Conservation (phyloP, 371 early-diverging fungal genomes). For the Saksenaea vasiformis region DNA sequence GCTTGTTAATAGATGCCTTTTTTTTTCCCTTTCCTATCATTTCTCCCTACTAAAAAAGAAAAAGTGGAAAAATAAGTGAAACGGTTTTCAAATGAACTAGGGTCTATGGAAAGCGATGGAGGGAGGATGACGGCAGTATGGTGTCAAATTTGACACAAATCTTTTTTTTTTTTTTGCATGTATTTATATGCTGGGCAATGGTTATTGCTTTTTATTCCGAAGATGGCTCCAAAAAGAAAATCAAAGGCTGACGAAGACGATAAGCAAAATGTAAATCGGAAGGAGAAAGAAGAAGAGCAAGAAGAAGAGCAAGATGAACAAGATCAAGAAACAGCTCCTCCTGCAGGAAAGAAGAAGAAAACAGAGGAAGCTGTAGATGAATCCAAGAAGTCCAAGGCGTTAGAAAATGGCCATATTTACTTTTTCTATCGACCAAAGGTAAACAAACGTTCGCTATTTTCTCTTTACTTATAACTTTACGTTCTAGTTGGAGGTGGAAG, state of each 20-base stretch:
- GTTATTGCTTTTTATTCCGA: not conserved
- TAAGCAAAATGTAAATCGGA: not conserved
- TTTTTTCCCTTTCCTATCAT: not conserved
- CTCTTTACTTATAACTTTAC: not conserved
- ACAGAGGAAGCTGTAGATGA: constrained; percentile 6
- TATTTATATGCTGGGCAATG: not conserved
- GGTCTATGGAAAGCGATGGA: not conserved
- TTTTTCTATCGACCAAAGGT: constrained; percentile 53
- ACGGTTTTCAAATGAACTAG: not conserved
- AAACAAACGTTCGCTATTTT: not conserved
- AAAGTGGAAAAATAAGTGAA: no score
- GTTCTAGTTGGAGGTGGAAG: constrained; percentile 24
- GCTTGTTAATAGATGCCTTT: not conserved
- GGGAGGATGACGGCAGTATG: not conserved
- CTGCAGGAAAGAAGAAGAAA: constrained; percentile 9
- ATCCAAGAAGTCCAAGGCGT: constrained; percentile 9
- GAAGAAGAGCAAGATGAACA: not conserved
- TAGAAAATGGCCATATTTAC: constrained; percentile 42
- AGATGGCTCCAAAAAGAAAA: not conserved
- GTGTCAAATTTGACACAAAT: not conserved
- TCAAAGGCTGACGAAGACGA: not conserved
- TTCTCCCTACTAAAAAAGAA: not conserved
- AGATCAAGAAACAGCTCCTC: not conserved
- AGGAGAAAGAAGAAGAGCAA: not conserved
- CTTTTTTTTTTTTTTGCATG: no score